Evolutionary conservation across 345 rosid species (phyloP).

Genomic region (Pugionium dolabratum): DNA sequence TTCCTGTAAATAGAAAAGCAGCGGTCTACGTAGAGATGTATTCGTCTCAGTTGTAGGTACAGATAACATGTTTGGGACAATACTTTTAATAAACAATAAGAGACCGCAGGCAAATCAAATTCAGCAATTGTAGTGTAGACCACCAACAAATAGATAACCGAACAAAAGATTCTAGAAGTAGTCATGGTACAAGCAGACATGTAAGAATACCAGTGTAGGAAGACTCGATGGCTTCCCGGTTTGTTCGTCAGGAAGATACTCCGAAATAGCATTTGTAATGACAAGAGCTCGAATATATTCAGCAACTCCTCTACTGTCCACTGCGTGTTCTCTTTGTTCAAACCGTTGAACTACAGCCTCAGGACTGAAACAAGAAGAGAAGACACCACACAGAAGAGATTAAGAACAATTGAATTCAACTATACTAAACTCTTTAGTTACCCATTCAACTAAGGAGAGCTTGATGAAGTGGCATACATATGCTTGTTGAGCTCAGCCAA

Average conservation of each 20-base stretch:
- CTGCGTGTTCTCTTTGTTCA: slow-evolving; percentile 78
- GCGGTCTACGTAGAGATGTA: background rate
- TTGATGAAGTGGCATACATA: slow-evolving; percentile 40
- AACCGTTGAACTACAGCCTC: slow-evolving; percentile 88
- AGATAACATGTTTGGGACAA: background rate
- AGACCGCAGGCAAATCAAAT: background rate
- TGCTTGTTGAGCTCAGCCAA: slow-evolving; percentile 88
- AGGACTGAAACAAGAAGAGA: slow-evolving; percentile 51
- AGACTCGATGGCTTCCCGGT: slow-evolving; percentile 79
- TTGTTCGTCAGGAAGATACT: slow-evolving; percentile 90
- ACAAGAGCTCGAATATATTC: slow-evolving; percentile 94
- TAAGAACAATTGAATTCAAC: background rate
- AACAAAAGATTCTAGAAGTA: slow-evolving; percentile 5
- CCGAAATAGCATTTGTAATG: slow-evolving; percentile 72
- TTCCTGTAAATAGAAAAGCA: background rate
- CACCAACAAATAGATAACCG: background rate
- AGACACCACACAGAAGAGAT: slow-evolving; percentile 4
- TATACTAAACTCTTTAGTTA: background rate
- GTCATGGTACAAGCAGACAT: background rate
- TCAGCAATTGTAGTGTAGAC: background rate
- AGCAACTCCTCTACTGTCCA: slow-evolving; percentile 83
- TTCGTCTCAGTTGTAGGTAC: background rate
- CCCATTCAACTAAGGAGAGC: background rate
- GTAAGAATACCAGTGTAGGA: slow-evolving; percentile 67
- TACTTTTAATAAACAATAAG: background rate